Base-by-base conservation (phyloP, 2,329 filamentous ascomycete species). In the Diaporthe citrichinensis region DNA sequence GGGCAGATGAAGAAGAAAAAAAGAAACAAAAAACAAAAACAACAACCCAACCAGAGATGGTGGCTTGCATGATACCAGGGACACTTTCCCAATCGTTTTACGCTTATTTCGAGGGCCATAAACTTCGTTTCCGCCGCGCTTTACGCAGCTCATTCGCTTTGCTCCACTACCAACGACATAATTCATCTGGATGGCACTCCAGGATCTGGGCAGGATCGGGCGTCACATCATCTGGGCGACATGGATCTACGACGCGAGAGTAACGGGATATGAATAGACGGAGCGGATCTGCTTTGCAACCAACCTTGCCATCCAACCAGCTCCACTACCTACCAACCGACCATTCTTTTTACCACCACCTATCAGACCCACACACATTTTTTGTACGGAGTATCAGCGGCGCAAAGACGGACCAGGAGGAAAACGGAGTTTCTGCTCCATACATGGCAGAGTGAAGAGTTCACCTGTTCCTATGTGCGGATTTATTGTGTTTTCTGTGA, bases 61-160 rank as follows among this genome's bases (percentile, higher is more conserved):
- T 72, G 71, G 51, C 51, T 61, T 61, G 73, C 57, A 65, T 73
- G 76, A 77, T 77, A 77, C 73, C 76, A 77, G 73, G 73, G 69
- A 58, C 61, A 69, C 44, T 75, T 58, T 76, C 71, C 58, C 73
- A 71, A 59, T 67, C 72, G 51, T 55, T 69, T 69, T 41, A 49
- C 53, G 23, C 49, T 72, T 53, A 28, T 57, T 65, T 17, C 17
- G 49, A 51, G 31, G 34, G 58, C 58, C 46, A 53, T 39, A 55
- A 36, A 62, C 59, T 76, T 75, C 49, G 41, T 41, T 73, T 72
- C 59, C 53, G 41, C 34, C 44, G 46, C 57, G 53, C 46, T 72
- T 25, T 72, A 44, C 46, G 58, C 71, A 65, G 61, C 58, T 39
- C 71, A 46, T 65, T 65, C 49, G 58, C 71, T 73, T 68, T 55